These are phyloP conservation scores for Drosera capensis DNA, from an alignment of 148 eudicot species.

Conservation along the genomic window DNA sequence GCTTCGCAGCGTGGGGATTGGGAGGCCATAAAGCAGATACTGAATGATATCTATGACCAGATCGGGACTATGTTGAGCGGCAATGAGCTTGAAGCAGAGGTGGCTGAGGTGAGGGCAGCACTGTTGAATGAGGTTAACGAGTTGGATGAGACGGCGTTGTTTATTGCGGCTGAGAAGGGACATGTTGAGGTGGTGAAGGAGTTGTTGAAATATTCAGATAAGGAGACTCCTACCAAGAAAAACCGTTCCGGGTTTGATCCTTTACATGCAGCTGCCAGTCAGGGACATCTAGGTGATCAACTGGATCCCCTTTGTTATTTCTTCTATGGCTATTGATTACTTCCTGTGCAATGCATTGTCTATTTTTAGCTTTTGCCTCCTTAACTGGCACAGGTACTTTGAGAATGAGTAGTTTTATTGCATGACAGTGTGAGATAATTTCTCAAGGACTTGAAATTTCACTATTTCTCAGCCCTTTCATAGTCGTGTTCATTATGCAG, in stretches of 20 bases:
- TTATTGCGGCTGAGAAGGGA: slow-evolving; percentile 64
- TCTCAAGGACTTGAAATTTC: too few relatives aligned
- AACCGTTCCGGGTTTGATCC: slow-evolving; percentile 56
- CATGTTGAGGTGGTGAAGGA: slow-evolving; percentile 65
- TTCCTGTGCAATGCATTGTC: too few relatives aligned
- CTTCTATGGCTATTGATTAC: not conserved
- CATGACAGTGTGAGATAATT: too few relatives aligned
- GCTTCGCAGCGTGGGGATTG: slow-evolving; percentile 71
- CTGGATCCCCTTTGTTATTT: not conserved
- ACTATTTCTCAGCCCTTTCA: too few relatives aligned
- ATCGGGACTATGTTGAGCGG: slow-evolving; percentile 50
- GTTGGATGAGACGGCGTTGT: slow-evolving; percentile 63
- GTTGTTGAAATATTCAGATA: slow-evolving; percentile 51
- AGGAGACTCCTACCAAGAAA: slow-evolving; percentile 47
- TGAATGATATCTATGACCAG: slow-evolving; percentile 48
- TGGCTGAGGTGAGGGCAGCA: slow-evolving; percentile 51
- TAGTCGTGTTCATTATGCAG: too few relatives aligned
- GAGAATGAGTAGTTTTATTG: too few relatives aligned
- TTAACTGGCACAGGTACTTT: too few relatives aligned
- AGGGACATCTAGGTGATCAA: slow-evolving; percentile 55
- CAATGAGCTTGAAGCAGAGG: slow-evolving; percentile 53
- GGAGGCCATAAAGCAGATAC: slow-evolving; percentile 51
- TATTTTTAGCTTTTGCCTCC: too few relatives aligned
- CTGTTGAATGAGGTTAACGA: slow-evolving; percentile 71
- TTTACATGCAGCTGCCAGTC: slow-evolving; percentile 64